Percentiles rank a stretch among this genome's conserved stretches.
Conservation (phyloP, 1,139 yeast genomes). For the Yamadazyma atmosphaerica region DNA sequence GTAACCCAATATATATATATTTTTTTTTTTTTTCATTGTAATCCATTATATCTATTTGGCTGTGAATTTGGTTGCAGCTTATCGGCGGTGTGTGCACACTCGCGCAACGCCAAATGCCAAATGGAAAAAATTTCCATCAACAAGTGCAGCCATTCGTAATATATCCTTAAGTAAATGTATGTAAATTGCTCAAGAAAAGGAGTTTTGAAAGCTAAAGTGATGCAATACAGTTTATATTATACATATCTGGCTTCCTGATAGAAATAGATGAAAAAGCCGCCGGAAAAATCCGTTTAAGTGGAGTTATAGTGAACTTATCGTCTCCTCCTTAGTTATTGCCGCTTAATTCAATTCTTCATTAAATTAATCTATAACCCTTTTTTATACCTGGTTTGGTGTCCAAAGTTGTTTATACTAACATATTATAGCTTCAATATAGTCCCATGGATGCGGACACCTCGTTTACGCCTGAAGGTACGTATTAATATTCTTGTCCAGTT, state of each 20-base stretch:
- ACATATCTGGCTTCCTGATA: too few species aligned
- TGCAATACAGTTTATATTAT: not conserved
- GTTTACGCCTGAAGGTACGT: slow-evolving; percentile 8
- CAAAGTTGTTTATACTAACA: not conserved
- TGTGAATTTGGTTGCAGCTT: too few species aligned
- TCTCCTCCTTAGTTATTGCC: not conserved
- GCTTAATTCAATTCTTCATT: too few species aligned
- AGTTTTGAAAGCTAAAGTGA: not conserved
- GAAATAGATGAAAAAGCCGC: too few species aligned
- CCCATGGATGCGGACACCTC: not conserved
- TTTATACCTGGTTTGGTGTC: not conserved
- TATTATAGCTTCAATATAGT: not conserved
- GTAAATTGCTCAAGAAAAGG: not conserved
- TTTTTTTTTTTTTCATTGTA: too few species aligned
- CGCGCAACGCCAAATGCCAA: not conserved
- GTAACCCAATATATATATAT: too few species aligned
- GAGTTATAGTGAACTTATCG: not conserved
- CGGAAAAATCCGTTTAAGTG: not conserved
- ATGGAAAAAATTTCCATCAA: not conserved
- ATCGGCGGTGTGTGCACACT: not conserved
- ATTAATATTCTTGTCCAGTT: not conserved
- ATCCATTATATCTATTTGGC: too few species aligned
- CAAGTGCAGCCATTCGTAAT: not conserved
- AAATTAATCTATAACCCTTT: too few species aligned
- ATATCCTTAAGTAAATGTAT: not conserved